Percentiles rank a stretch among this genome's conserved stretches.
Conservation (phyloP, 257 asterid genomes). For the Rauvolfia tetraphylla region DNA sequence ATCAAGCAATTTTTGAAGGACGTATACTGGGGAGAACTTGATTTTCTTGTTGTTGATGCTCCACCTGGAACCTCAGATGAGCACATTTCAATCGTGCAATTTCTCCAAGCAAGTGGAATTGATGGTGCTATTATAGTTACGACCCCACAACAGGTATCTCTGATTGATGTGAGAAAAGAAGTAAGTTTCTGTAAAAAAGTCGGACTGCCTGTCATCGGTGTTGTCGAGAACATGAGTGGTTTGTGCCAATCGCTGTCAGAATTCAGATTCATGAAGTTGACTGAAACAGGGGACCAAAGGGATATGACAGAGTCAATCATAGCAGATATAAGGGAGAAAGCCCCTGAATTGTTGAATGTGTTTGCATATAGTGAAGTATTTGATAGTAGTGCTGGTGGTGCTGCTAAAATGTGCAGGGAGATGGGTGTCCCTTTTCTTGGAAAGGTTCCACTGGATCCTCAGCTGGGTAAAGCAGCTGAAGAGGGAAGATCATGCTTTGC, state of each 20-base stretch:
- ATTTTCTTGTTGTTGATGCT: conserved; percentile 86
- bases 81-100: conserved; percentile 84
- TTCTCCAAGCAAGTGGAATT: conserved; percentile 72
- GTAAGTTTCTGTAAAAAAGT: conserved; percentile 87
- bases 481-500: conserved; percentile 86
- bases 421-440: conserved; percentile 87
- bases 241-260: conserved; percentile 59
- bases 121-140: conserved; percentile 90
- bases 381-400: conserved; percentile 85
- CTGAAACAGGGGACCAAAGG: conserved; percentile 47
- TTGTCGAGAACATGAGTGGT: conserved; percentile 95
- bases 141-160: conserved; percentile 90
- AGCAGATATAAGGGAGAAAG: conserved; percentile 53
- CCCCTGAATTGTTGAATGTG: conserved; percentile 57
- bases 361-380: conserved; percentile 67
- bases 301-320: conserved; percentile 62
- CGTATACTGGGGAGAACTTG: conserved; percentile 87
- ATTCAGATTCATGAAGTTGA: conserved; percentile 41
- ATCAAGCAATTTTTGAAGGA: conserved; percentile 82
- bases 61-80: conserved; percentile 98
- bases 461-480: conserved; percentile 85
- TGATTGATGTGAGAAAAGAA: conserved; percentile 86
- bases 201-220: conserved; percentile 68
- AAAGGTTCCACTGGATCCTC: conserved; percentile 84
- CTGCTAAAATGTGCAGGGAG: conserved; percentile 76